These are phyloP conservation scores for Yamadazyma dendronema DNA, from an alignment of 1,139 yeast species.

Conservation along the genomic window DNA sequence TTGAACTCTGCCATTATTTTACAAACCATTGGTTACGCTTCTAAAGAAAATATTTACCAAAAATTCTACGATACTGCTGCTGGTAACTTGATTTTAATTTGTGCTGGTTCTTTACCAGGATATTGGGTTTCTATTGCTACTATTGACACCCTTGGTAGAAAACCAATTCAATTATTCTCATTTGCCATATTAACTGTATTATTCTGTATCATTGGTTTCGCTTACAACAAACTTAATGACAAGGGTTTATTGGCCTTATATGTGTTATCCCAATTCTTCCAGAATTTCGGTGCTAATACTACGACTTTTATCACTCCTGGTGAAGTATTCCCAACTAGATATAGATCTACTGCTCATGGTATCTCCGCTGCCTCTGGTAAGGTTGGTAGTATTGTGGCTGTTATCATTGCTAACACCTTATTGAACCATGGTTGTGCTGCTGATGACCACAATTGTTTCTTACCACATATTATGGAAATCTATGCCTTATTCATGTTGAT, in stretches of 20 bases:
- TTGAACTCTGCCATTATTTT: constrained; percentile 78
- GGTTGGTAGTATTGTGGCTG: constrained; percentile 95
- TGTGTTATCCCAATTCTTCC: constrained; percentile 78
- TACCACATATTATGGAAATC: constrained; percentile 89
- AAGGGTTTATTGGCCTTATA: constrained; percentile 73
- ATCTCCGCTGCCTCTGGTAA: constrained; percentile 95
- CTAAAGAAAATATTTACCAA: constrained; percentile 62
- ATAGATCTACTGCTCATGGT: constrained; percentile 98
- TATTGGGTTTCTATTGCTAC: constrained; percentile 82
- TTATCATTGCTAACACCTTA: constrained; percentile 84
- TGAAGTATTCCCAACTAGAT: constrained; percentile 94
- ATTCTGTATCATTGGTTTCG: constrained; percentile 77
- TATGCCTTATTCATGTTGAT: constrained; percentile 86
- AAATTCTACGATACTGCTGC: constrained; percentile 74
- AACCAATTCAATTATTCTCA: constrained; percentile 73
- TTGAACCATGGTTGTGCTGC: constrained; percentile 72
- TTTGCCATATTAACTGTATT: constrained; percentile 66
- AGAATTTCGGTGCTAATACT: constrained; percentile 91
- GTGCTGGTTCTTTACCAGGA: constrained; percentile 93
- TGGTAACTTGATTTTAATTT: constrained; percentile 82
- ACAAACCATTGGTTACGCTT: constrained; percentile 80
- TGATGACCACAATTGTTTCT: constrained; percentile 64
- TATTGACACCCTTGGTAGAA: constrained; percentile 77
- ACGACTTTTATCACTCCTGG: constrained; percentile 97
- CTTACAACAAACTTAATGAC: constrained; percentile 58